phyloP scores from a whole-genome alignment of 768 basidiomycete genomes.

The Phylloporus sp. region DNA sequence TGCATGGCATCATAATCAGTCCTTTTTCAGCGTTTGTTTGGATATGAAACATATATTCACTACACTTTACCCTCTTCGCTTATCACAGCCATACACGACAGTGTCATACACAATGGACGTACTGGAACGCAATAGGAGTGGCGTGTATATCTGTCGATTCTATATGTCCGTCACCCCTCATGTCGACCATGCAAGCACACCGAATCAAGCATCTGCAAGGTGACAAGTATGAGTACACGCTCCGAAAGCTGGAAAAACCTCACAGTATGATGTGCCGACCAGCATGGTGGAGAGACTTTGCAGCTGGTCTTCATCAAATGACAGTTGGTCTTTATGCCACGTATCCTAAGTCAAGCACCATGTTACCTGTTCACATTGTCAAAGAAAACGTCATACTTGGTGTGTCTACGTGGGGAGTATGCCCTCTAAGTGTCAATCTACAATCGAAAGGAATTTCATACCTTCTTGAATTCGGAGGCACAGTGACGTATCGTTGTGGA shows the following conservation, averaged over 20 bases:
- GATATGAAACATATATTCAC: slow-evolving; percentile 1
- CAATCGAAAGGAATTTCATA: slow-evolving; percentile 27
- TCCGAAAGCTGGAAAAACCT: slow-evolving; percentile 27
- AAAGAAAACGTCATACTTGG: slow-evolving; percentile 39
- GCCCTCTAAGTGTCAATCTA: slow-evolving; percentile 1
- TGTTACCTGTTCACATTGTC: slow-evolving; percentile 2
- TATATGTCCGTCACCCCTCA: neutral
- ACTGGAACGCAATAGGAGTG: too few species aligned
- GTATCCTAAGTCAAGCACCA: slow-evolving; percentile 58
- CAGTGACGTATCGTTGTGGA: slow-evolving; percentile 84
- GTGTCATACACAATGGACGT: too few species aligned
- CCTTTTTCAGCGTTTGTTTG: slow-evolving; percentile 12
- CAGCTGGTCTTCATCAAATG: slow-evolving; percentile 86
- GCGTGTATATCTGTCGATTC: slow-evolving; percentile 2
- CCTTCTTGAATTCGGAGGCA: slow-evolving; percentile 84
- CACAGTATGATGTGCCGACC: slow-evolving; percentile 86
- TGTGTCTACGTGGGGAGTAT: slow-evolving; percentile 43
- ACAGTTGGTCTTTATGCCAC: slow-evolving; percentile 84
- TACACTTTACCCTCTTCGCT: neutral
- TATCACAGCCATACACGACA: neutral
- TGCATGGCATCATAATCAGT: slow-evolving; percentile 12
- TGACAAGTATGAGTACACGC: slow-evolving; percentile 12
- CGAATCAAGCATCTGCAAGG: slow-evolving; percentile 24
- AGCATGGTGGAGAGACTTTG: slow-evolving; percentile 84
- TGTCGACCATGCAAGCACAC: slow-evolving; percentile 3